Percentiles rank a stretch among this genome's conserved stretches.
These are phyloP conservation scores for Diutina neorugosa DNA, from an alignment of 1,139 yeast genomes.

Conservation along the genomic window DNA sequence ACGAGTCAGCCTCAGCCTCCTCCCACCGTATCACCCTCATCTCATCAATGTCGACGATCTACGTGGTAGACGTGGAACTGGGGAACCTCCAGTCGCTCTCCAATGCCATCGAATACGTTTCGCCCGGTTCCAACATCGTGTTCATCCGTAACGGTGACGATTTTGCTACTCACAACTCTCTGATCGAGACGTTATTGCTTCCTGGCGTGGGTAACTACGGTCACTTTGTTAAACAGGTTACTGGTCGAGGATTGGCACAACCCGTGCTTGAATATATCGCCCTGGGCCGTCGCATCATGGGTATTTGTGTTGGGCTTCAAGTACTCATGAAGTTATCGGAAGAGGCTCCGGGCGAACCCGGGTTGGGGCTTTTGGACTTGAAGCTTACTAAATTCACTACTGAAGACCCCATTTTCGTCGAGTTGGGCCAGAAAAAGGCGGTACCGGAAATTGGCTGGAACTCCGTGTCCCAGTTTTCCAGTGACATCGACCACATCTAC, in stretches of 20 bases:
- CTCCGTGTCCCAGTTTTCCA: conserved; percentile 16
- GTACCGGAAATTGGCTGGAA: conserved; percentile 99
- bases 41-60: conserved; percentile 15
- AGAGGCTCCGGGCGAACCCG: conserved; percentile 55
- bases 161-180: conserved; percentile 20
- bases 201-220: conserved; percentile 98
- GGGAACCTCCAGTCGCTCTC: conserved; percentile 84
- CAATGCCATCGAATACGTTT: conserved; percentile 73
- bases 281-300: conserved; percentile 80
- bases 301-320: conserved; percentile 93
- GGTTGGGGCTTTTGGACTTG: conserved; percentile 41
- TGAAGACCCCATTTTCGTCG: conserved; percentile 19
- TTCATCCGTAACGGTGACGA: conserved; percentile 32
- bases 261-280: conserved; percentile 56
- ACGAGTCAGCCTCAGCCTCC: not conserved
- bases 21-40: not conserved
- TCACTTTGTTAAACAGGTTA: conserved; percentile 69
- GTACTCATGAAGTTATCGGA: conserved; percentile 64
- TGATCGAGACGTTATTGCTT: conserved; percentile 47
- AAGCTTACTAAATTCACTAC: conserved; percentile 47
- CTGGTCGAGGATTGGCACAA: conserved; percentile 45
- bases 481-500: conserved; percentile 27
- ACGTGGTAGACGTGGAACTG: conserved; percentile 87
- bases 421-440: conserved; percentile 34
- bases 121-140: conserved; percentile 40